These are phyloP conservation scores for Zymoseptoria crescenta DNA, from an alignment of 2,329 filamentous ascomycete genomes.

Conservation along the genomic window DNA sequence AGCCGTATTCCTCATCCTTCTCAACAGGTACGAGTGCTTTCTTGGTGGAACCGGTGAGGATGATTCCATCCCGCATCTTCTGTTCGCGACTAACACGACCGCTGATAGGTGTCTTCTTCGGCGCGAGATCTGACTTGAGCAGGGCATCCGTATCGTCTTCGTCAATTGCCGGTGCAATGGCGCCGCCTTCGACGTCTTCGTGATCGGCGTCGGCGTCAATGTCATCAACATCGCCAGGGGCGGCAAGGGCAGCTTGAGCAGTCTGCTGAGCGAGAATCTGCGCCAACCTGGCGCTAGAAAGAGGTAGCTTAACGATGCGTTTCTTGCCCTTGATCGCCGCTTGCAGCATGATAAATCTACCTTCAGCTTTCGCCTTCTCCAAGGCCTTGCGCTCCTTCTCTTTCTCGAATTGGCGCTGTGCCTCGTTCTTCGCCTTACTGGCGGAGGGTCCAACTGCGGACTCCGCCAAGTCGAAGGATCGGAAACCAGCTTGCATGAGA, in stretches of 20 bases:
- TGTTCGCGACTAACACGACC: constrained; percentile 35
- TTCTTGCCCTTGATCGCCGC: constrained; percentile 40
- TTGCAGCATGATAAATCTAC: constrained; percentile 39
- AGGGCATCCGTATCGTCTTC: constrained; percentile 14
- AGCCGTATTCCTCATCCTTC: constrained; percentile 27
- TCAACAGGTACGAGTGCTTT: constrained; percentile 28
- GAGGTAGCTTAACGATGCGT: constrained; percentile 35
- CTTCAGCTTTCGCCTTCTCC: constrained; percentile 36
- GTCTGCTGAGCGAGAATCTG: constrained; percentile 28
- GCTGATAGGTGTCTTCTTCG: constrained; percentile 26
- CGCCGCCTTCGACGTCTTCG: constrained; percentile 18
- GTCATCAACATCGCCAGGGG: constrained; percentile 4
- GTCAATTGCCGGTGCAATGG: constrained; percentile 13
- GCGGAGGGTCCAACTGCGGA: constrained; percentile 15
- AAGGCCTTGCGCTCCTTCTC: constrained; percentile 37
- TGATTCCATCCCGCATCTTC: constrained; percentile 20
- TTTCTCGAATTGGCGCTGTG: constrained; percentile 41
- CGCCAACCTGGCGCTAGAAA: constrained; percentile 32
- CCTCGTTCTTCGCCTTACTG: constrained; percentile 33
- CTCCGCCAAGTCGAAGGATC: constrained; percentile 25
- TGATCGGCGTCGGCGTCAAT: constrained; percentile 25
- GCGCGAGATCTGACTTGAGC: constrained; percentile 29
- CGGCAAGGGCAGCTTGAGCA: constrained; percentile 20
- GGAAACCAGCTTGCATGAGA: constrained; percentile 26
- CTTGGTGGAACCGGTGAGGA: constrained; percentile 25